Evolutionary conservation across 257 asterid species (phyloP), one percentile per base, ranked within the genome.

Genomic region (Cynanchum wilfordii): DNA sequence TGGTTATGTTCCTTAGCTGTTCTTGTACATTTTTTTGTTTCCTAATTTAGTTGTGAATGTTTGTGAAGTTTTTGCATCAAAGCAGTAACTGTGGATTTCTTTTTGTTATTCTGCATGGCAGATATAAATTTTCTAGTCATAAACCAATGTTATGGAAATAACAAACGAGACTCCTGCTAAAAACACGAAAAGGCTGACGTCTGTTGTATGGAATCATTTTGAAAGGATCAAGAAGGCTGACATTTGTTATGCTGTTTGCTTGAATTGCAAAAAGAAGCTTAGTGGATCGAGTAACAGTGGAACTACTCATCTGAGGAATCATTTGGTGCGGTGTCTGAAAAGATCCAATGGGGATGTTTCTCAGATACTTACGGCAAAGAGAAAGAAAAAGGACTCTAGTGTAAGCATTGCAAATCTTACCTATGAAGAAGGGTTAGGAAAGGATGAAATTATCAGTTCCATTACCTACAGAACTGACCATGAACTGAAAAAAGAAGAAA

Each of bases 261-360:
- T 87, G 68, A 96, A 91, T 73, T 94, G 98, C 76, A 87, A 91
- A 66, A 82, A 97, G 89, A 86, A 85, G 76, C 98, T 94, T 29
- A 89, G 96, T 51, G 98, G 98, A 15, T 94, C 98, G 56, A 94
- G 98, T 74, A 89, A 95, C 25, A 94, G 98, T 77, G 98, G 98
- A 50, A 94, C 98, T 12, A 89, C 98, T 44, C 97, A 94, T 76
- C 80, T 94, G 81, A 85, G 97, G 81, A 94, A 94, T 76, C 98
- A 91, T 85, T 85, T 94, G 81, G 87, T 87, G 72, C 86, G 98
- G 86, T 94, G 98, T 66, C 88, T 87, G 52, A 84, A 90, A 70
- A 84, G 94, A 74, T 80, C 89, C 10, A 89, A 91, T 79, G 89
- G 87, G 74, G 97, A 89, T 72, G 62, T 89, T 58, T 75, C 84